A percentile compares a stretch with the other conserved stretches of the same genome.
phyloP scores from a whole-genome alignment of 148 eudicot species.

The Diospyros lotus region DNA sequence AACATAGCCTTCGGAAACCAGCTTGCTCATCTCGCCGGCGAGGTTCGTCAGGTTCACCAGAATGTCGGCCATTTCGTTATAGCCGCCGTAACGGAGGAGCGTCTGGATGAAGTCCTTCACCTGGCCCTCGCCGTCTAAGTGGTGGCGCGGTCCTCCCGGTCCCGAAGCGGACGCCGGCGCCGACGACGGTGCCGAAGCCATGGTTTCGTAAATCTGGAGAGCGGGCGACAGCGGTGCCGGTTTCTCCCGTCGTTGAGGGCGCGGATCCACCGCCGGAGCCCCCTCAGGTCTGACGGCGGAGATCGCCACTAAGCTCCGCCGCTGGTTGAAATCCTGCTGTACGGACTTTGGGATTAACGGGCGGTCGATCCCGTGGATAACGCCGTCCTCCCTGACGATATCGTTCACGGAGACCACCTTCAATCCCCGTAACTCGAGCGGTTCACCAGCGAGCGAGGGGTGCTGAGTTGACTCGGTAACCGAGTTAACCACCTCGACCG shows the following conservation, averaged over 20 bases:
- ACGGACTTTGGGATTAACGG: constrained; percentile 42
- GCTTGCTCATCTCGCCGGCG: constrained; percentile 20
- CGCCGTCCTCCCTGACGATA: constrained; percentile 37
- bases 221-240: constrained; percentile 37
- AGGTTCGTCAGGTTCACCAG: constrained; percentile 21
- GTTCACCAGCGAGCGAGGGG: constrained; percentile 22
- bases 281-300: constrained; percentile 55
- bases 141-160: constrained; percentile 18
- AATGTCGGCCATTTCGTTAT: constrained; percentile 27
- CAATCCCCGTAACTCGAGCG: constrained; percentile 15
- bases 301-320: constrained; percentile 42
- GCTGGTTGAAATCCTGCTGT: constrained; percentile 40
- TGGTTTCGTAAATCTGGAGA: constrained; percentile 37
- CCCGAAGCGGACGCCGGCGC: constrained; percentile 18
- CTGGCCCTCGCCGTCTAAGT: constrained; percentile 22
- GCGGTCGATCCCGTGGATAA: constrained; percentile 46
- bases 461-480: constrained; percentile 12
- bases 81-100: constrained; percentile 15
- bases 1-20: constrained; percentile 22
- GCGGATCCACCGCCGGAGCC: constrained; percentile 51
- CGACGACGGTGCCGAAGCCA: constrained; percentile 47
- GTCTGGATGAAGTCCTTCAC: constrained; percentile 27
- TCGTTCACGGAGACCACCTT: constrained; percentile 26
- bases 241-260: constrained; percentile 32
- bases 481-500: not conserved